phyloP scores from a whole-genome alignment of 495 filamentous ascomycete genomes.

The Annulohypoxylon maeteangense region DNA sequence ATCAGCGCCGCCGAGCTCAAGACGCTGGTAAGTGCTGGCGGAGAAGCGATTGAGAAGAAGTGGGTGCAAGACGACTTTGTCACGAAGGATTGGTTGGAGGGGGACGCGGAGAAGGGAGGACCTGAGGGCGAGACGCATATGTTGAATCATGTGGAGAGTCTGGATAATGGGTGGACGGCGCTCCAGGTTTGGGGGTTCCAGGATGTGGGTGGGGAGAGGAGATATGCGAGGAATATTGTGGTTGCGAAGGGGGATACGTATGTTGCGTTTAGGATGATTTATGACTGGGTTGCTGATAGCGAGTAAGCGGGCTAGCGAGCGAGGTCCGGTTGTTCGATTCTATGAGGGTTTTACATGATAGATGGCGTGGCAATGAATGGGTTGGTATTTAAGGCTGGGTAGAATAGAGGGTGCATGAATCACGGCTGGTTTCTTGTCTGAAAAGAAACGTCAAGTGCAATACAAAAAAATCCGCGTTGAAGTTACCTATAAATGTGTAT shows the following conservation, averaged over 20 bases:
- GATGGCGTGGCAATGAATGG: not conserved
- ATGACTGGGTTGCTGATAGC: conserved; percentile 63
- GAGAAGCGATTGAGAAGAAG: conserved; percentile 33
- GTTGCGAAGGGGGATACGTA: conserved; percentile 71
- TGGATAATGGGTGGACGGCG: conserved; percentile 67
- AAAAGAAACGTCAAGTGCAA: not conserved
- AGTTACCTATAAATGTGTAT: not conserved
- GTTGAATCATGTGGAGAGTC: conserved; percentile 64
- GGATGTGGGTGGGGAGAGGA: conserved; percentile 65
- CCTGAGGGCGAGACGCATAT: conserved; percentile 61
- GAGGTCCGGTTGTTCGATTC: not conserved
- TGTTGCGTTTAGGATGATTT: conserved; percentile 75
- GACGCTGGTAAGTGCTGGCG: conserved; percentile 18
- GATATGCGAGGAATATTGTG: conserved; percentile 73
- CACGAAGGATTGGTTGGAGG: conserved; percentile 63
- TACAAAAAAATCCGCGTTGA: not conserved
- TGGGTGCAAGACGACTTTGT: conserved; percentile 58
- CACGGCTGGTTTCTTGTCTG: not conserved
- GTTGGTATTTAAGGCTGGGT: not conserved
- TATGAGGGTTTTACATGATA: not conserved
- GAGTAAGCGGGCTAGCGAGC: not conserved
- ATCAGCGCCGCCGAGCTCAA: conserved; percentile 49
- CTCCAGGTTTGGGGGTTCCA: conserved; percentile 68
- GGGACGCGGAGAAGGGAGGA: conserved; percentile 59
- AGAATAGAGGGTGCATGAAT: conserved; percentile 2